Conservation (phyloP, 495 filamentous ascomycete species). For the Cairneyella variabilis region DNA sequence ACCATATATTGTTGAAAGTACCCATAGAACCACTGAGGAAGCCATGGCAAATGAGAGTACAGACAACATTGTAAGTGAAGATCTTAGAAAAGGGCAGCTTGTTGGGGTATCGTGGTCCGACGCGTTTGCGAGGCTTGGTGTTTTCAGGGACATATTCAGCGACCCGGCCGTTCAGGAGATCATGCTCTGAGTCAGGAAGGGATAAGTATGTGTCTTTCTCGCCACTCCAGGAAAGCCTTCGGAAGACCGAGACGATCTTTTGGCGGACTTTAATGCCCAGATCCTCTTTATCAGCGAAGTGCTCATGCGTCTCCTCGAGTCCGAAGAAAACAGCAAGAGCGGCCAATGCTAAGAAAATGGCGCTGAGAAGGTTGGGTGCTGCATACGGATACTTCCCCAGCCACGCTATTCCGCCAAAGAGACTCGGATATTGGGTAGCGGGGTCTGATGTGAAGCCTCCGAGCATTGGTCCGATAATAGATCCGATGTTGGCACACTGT, state of each 20-base stretch:
- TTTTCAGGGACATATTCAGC: not conserved
- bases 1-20: constrained; percentile 82
- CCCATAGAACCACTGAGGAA: constrained; percentile 74
- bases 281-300: constrained; percentile 43
- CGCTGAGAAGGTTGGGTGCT: constrained; percentile 70
- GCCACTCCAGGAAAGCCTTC: constrained; percentile 3
- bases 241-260: constrained; percentile 10
- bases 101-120: constrained; percentile 21
- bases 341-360: constrained; percentile 56
- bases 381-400: constrained; percentile 69
- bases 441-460: constrained; percentile 75
- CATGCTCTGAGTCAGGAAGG: constrained; percentile 1
- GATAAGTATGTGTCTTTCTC: not conserved
- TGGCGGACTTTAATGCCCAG: constrained; percentile 36
- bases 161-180: not conserved
- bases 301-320: constrained; percentile 64
- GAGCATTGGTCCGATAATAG: constrained; percentile 71
- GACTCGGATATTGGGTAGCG: constrained; percentile 59
- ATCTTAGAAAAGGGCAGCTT: constrained; percentile 68
- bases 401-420: constrained; percentile 68
- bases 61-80: constrained; percentile 73
- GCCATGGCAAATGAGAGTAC: constrained; percentile 62
- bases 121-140: constrained; percentile 16
- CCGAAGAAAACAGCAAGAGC: constrained; percentile 56
- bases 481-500: constrained; percentile 68